Evolutionary conservation across 495 filamentous ascomycete genomes (phyloP).

Genomic region (Aspergillus leporis): DNA sequence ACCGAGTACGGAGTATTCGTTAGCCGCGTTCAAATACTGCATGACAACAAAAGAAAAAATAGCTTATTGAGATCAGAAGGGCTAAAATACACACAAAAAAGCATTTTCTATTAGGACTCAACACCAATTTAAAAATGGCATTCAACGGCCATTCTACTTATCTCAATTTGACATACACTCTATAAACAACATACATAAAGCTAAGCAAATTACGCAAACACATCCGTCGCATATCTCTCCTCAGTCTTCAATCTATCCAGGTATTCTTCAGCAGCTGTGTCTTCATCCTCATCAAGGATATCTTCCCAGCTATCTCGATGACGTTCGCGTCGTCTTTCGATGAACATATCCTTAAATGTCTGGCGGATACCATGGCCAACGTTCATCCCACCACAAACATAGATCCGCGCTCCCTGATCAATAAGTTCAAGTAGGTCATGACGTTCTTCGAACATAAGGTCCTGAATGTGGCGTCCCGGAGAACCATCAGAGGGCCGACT

Average conservation of each 20-base stretch:
- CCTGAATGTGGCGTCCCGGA: constrained; percentile 58
- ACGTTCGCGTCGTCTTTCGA: constrained; percentile 45
- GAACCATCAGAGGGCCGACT: constrained; percentile 39
- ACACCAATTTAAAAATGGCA: neutral
- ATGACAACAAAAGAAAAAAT: too few species aligned
- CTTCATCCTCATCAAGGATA: constrained; percentile 40
- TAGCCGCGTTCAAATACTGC: too few species aligned
- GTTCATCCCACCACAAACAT: constrained; percentile 64
- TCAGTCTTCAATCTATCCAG: constrained; percentile 53
- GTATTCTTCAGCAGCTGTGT: constrained; percentile 52
- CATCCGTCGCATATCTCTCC: constrained; percentile 66
- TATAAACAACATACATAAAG: neutral
- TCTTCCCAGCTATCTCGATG: constrained; percentile 35
- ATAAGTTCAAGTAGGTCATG: constrained; percentile 55
- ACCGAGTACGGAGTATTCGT: too few species aligned
- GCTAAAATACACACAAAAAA: too few species aligned
- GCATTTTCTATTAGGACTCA: neutral
- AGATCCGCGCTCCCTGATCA: constrained; percentile 60
- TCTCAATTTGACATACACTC: neutral
- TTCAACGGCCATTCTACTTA: neutral
- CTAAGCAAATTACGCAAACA: constrained; percentile 48
- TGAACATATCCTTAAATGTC: constrained; percentile 50
- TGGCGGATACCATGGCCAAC: constrained; percentile 61
- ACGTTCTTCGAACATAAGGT: constrained; percentile 54
- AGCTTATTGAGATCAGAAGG: too few species aligned